Percentiles rank a stretch among this genome's conserved stretches.
These are phyloP conservation scores for Oehlia diaphana DNA, from an alignment of 192 early-diverging fungal species.

Conservation along the genomic window DNA sequence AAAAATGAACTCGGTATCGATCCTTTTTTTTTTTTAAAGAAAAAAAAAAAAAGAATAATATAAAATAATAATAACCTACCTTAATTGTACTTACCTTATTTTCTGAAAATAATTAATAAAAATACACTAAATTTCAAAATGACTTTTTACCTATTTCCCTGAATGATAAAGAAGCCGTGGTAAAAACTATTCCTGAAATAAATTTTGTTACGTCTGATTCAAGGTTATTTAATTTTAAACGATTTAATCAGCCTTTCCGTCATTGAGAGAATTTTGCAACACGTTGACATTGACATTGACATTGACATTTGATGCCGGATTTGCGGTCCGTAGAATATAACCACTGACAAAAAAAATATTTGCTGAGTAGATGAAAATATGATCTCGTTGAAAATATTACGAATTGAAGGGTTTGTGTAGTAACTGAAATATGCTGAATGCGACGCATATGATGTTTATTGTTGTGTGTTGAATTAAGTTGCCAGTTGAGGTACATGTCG, in stretches of 20 bases:
- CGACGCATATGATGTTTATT: slow-evolving; percentile 28
- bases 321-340: not conserved
- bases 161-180: not conserved
- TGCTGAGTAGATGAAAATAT: slow-evolving; percentile 8
- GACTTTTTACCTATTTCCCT: not conserved
- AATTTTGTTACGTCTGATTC: not conserved
- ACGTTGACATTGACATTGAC: not conserved
- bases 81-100: no score
- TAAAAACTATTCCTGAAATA: not conserved
- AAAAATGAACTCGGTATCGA: no score
- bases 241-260: not conserved
- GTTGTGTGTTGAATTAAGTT: slow-evolving; percentile 26
- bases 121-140: not conserved
- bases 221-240: not conserved
- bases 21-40: no score
- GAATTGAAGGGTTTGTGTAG: slow-evolving; percentile 3
- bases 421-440: slow-evolving; percentile 25
- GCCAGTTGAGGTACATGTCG: slow-evolving; percentile 29
- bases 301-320: not conserved
- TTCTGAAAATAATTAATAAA: no score
- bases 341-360: not conserved
- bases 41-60: no score
- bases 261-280: not conserved
- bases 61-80: no score
- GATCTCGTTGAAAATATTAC: not conserved